Base-by-base conservation (phyloP, 179 eudicot genomes). In the Patellifolia procumbens region DNA sequence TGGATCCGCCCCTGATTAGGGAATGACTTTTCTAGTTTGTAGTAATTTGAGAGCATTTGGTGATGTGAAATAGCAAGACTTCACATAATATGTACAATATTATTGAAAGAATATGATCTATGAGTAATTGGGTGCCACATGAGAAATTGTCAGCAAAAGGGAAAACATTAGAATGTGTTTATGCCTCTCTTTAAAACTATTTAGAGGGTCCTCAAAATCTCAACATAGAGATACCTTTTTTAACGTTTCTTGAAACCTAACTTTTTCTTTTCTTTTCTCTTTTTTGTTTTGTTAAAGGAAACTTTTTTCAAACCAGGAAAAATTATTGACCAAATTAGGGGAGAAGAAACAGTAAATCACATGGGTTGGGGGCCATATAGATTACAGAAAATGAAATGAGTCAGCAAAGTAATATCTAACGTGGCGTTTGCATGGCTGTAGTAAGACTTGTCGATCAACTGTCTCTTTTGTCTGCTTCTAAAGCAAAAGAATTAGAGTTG, bases 141-240 rank as follows among this genome's bases (percentile, higher is more conserved):
- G 52, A 59, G n/a, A 22, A 46, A 61, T 24, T 46, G 43, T 62
- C 59, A 48, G 51, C 24, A 13, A 45, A 70, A 77, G 60, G 34
- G 55, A 68, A 34, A 26, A 68, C 56, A 52, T 26, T 66, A 53
- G 2, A 39, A 43, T 53, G n/a, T 26, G 45, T 61, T 26, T 42
- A 17, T 37, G 42, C 42, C 5, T 59, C 5, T 60, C 24, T 0
- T 55, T 55, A 7, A 24, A 22, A 55, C 9, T 55, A 5, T 55
- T 49, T 19, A 19, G 31, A 20, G 12, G 37, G 28, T 35, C 69
- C 37, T 19, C 45, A n/a, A 7, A 19, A n/a, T n/a, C 29, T 64
- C 9, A 22, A 42, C 80, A 56, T 70, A 24, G 62, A 77, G 75
- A 77, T 77, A 55, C 75, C 15, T 69, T 15, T 9, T 42, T 56